Evolutionary conservation across 257 asterid genomes (phyloP).

Genomic region (Lantana camara): DNA sequence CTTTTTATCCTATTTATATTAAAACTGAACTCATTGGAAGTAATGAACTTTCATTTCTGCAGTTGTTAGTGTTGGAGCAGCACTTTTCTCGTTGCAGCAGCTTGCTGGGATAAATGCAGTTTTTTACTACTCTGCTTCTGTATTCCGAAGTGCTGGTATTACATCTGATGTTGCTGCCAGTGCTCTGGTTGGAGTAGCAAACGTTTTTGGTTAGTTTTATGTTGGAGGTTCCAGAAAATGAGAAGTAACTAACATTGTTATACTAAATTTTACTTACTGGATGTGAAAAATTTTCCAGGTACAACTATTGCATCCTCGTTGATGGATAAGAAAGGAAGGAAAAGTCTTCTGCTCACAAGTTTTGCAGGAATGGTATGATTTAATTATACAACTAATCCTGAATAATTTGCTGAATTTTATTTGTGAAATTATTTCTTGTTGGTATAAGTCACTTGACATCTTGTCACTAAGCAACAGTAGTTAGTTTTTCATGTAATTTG

Average conservation of each 20-base stretch:
- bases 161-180: slow-evolving; percentile 93
- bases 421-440: too few relatives aligned
- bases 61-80: slow-evolving; percentile 95
- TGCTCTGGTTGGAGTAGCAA: slow-evolving; percentile 94
- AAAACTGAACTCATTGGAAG: too few relatives aligned
- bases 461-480: too few relatives aligned
- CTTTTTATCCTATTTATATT: too few relatives aligned
- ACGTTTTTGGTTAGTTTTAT: slow-evolving; percentile 77
- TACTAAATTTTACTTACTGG: slow-evolving; percentile 27
- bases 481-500: not conserved
- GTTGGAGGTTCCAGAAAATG: not conserved
- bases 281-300: slow-evolving; percentile 46
- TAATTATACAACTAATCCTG: slow-evolving; percentile 1
- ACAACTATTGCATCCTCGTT: slow-evolving; percentile 85
- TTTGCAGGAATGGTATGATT: slow-evolving; percentile 88
- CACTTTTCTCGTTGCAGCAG: slow-evolving; percentile 87
- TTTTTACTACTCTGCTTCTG: slow-evolving; percentile 88
- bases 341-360: slow-evolving; percentile 87
- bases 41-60: too few relatives aligned
- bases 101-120: slow-evolving; percentile 95
- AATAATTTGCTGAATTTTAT: not conserved
- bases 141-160: slow-evolving; percentile 92
- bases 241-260: not conserved
- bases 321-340: slow-evolving; percentile 97
- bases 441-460: too few relatives aligned